Conservation (phyloP, 2,329 filamentous ascomycete species). For the Hypoxylon sp. region DNA sequence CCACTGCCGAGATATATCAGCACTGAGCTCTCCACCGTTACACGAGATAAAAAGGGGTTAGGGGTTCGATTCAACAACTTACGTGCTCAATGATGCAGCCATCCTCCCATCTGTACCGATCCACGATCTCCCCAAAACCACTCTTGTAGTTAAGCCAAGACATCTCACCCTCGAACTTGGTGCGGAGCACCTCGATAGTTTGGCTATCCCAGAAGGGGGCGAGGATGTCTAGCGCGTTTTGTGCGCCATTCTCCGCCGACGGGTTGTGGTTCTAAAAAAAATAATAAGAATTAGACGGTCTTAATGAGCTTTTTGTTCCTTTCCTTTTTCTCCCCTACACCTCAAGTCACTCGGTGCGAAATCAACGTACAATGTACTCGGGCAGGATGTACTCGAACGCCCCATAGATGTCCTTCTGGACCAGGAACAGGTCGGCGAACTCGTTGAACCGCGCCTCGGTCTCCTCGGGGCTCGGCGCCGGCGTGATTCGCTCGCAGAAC, state of each 20-base stretch:
- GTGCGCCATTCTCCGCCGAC: constrained; percentile 35
- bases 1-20: constrained; percentile 8
- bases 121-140: constrained; percentile 37
- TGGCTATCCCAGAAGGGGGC: constrained; percentile 39
- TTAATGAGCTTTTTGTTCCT: too few species aligned
- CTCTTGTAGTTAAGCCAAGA: constrained; percentile 40
- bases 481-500: constrained; percentile 27
- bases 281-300: too few species aligned
- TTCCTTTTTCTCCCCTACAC: too few species aligned
- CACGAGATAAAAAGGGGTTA: not conserved
- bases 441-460: constrained; percentile 37
- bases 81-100: constrained; percentile 42
- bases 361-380: constrained; percentile 39
- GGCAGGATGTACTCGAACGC: constrained; percentile 40
- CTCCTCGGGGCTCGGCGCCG: constrained; percentile 34
- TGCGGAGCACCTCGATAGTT: constrained; percentile 38
- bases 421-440: constrained; percentile 39
- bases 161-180: constrained; percentile 36
- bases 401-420: constrained; percentile 38
- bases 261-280: constrained; percentile 39
- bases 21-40: not conserved
- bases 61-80: constrained; percentile 7
- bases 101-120: constrained; percentile 39
- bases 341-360: too few species aligned
- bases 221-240: constrained; percentile 37